Conservation (phyloP, 352 stramenopile species). For the Phytopythium boreale region DNA sequence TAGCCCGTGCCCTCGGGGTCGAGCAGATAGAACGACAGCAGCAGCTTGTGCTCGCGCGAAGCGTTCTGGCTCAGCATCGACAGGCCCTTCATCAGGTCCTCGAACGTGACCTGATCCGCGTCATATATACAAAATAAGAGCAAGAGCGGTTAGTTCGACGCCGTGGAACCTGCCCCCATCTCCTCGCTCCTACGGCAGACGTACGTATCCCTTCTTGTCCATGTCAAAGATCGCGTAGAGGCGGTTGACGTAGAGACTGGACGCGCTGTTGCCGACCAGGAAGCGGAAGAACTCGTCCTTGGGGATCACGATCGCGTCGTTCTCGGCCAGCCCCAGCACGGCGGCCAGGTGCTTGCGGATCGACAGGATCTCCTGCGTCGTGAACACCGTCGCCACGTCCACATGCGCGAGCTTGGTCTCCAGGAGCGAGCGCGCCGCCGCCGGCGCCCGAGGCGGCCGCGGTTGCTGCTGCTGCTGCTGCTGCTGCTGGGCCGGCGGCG, state of each 20-base stretch:
- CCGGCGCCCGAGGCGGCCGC: conserved; percentile 3
- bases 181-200: conserved; percentile 5
- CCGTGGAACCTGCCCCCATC: background rate
- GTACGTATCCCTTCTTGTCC: conserved; percentile 64
- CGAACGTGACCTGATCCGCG: conserved; percentile 64
- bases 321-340: conserved; percentile 64
- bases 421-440: conserved; percentile 32
- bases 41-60: conserved; percentile 82
- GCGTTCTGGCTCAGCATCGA: conserved; percentile 84
- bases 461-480: background rate
- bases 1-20: conserved; percentile 76
- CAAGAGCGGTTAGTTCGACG: background rate
- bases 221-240: conserved; percentile 88
- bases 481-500: background rate
- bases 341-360: conserved; percentile 74
- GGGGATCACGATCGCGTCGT: conserved; percentile 71
- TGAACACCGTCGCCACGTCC: conserved; percentile 74
- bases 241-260: conserved; percentile 81
- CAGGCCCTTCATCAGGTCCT: conserved; percentile 77
- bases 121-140: background rate
- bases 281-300: conserved; percentile 88
- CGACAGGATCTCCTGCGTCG: conserved; percentile 68
- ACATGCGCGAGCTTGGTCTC: conserved; percentile 71
- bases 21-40: conserved; percentile 83
- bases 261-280: conserved; percentile 60